Evolutionary conservation across 768 basidiomycete species (phyloP).

Genomic region (Rhodocollybia butyracea): DNA sequence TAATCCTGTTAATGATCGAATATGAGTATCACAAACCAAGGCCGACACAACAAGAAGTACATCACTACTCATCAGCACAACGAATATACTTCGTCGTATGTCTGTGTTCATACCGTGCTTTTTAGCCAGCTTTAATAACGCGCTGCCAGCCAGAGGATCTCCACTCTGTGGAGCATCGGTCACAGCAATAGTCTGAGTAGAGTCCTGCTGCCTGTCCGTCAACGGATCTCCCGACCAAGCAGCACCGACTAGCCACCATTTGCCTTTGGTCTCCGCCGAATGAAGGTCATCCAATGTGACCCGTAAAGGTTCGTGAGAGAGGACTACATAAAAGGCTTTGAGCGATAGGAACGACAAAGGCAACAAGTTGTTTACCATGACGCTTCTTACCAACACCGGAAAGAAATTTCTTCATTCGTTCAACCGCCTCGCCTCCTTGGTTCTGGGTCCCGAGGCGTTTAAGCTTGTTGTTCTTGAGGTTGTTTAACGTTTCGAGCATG

Average conservation of each 20-base stretch:
- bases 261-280: constrained; percentile 80
- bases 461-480: constrained; percentile 89
- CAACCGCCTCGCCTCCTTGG: constrained; percentile 72
- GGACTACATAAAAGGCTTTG: constrained; percentile 42
- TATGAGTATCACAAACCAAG: not conserved
- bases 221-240: constrained; percentile 95
- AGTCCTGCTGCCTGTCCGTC: constrained; percentile 56
- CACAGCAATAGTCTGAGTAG: constrained; percentile 17
- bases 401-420: constrained; percentile 88
- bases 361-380: constrained; percentile 46
- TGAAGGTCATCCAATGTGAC: constrained; percentile 84
- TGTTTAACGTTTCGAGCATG: constrained; percentile 91
- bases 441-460: constrained; percentile 63
- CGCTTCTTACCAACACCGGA: constrained; percentile 70
- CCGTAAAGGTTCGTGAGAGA: constrained; percentile 82
- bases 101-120: constrained; percentile 99
- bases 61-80: constrained; percentile 93
- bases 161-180: constrained; percentile 16
- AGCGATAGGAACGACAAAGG: not conserved
- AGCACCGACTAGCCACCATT: constrained; percentile 99
- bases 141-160: constrained; percentile 30
- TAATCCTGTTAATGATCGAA: constrained; percentile 64
- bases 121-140: constrained; percentile 75
- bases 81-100: constrained; percentile 85
- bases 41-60: constrained; percentile 41